phyloP scores from a whole-genome alignment of 805 yeast genomes.

The Phaffomyces antillensis region DNA sequence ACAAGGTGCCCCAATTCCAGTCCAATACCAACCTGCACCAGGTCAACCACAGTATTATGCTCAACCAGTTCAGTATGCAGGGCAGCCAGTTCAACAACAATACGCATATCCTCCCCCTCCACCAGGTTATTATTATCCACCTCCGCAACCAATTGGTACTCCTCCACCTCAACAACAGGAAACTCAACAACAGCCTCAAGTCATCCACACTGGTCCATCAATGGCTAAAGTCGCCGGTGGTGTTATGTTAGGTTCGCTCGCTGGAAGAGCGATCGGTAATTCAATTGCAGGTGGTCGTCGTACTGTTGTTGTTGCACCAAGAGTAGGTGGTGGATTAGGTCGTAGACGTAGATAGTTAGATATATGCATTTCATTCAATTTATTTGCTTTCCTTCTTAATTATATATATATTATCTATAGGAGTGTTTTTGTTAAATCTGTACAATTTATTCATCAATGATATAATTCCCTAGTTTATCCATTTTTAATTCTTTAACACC shows the following conservation, averaged over 20 bases:
- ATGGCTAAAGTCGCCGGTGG: conserved; percentile 6
- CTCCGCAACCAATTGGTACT: background rate
- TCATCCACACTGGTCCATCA: conserved; percentile 1
- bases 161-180: background rate
- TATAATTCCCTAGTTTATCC: conserved; percentile 80
- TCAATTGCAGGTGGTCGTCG: background rate
- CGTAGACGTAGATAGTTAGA: background rate
- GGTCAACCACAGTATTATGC: background rate
- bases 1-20: background rate
- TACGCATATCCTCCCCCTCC: background rate
- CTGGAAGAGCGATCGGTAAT: background rate
- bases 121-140: background rate
- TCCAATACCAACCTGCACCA: background rate
- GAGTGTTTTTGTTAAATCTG: background rate
- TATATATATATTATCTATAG: no score
- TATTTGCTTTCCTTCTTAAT: no score
- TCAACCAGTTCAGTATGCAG: background rate
- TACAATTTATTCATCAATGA: conserved; percentile 38
- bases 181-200: background rate
- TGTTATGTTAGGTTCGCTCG: conserved; percentile 1
- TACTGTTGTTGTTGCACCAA: background rate
- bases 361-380: no score
- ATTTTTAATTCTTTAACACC: conserved; percentile 64
- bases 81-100: background rate
- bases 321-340: background rate